Evolutionary conservation across 2,329 filamentous ascomycete species (phyloP).

Genomic region (Chaetomium sp.): DNA sequence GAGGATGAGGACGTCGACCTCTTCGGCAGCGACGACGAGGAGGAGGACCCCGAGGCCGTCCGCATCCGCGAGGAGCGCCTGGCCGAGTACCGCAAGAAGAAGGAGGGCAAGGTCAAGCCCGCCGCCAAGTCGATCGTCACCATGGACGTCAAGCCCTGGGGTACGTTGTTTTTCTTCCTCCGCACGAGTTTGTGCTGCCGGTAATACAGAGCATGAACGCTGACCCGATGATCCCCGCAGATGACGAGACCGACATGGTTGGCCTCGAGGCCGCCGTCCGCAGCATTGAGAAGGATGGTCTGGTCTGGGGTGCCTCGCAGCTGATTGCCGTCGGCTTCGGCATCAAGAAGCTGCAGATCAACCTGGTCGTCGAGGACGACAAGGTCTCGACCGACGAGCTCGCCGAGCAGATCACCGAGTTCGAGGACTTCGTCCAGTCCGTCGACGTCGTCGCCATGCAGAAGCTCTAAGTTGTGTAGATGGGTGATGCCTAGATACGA

Average conservation of each 20-base stretch:
- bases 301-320: conserved; percentile 93
- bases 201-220: conserved; percentile 16
- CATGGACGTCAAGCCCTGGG: conserved; percentile 97
- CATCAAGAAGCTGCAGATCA: conserved; percentile 99
- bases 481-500: conserved; percentile 22
- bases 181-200: neutral
- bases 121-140: conserved; percentile 96
- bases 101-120: conserved; percentile 88
- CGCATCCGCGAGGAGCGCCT: conserved; percentile 85
- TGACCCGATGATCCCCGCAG: conserved; percentile 45
- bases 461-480: conserved; percentile 69
- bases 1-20: conserved; percentile 90
- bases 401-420: conserved; percentile 76
- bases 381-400: conserved; percentile 89
- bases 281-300: conserved; percentile 85
- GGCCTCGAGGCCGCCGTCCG: conserved; percentile 80
- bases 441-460: conserved; percentile 88
- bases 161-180: conserved; percentile 68
- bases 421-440: conserved; percentile 97
- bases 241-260: conserved; percentile 92
- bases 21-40: conserved; percentile 92
- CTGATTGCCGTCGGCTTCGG: conserved; percentile 90
- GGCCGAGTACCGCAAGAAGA: conserved; percentile 95
- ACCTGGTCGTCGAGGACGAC: conserved; percentile 94
- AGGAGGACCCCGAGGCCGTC: conserved; percentile 86